Evolutionary conservation across 306 rosid genomes (phyloP), one percentile per base, ranked within the genome.

Genomic region (Benincasa hispida): DNA sequence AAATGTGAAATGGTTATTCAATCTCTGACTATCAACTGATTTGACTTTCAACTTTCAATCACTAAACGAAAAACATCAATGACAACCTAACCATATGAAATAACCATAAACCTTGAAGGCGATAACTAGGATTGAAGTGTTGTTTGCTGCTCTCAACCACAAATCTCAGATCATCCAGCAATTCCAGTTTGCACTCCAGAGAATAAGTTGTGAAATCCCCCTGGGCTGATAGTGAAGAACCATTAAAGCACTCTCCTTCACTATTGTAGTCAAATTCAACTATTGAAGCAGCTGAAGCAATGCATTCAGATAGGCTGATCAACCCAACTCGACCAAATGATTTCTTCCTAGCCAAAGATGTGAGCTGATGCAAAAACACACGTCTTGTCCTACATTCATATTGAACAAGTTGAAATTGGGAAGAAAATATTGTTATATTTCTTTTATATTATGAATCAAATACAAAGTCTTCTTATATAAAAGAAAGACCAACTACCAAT

Each of bases 91-190:
- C 81, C 63, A 81, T 72, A 81, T 56, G 55, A 80, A 77, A 41
- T 75, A 57, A 82, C 61, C 66, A 80, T 82, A 83, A 81, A 91
- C 97, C 98, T 91, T 62, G 87, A 76, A 86, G 83, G 72, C 98
- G 96, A 86, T 93, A 93, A 79, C 85, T 93, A 74, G 98, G 96
- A 86, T 93, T 93, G 88, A 93, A 93, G 84, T 93, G 98, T 28
- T 90, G 92, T 83, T 91, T 93, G 91, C 98, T 90, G 88, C 87
- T 86, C 87, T 88, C 96, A 75, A 88, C 79, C 79, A 88, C 85
- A 87, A 87, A 93, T 86, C 97, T 87, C 78, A 91, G 83, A 80
- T 82, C 84, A 82, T 93, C 88, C 72, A 91, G 87, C 60, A 93
- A 76, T 54, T 78, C 81, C 47, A 77, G 83, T 77, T 84, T 87